Evolutionary conservation across 1,284 basidiomycete species (phyloP), one percentile per base, ranked within the genome.

Genomic region (Apiotrichum mycotoxinovorans): DNA sequence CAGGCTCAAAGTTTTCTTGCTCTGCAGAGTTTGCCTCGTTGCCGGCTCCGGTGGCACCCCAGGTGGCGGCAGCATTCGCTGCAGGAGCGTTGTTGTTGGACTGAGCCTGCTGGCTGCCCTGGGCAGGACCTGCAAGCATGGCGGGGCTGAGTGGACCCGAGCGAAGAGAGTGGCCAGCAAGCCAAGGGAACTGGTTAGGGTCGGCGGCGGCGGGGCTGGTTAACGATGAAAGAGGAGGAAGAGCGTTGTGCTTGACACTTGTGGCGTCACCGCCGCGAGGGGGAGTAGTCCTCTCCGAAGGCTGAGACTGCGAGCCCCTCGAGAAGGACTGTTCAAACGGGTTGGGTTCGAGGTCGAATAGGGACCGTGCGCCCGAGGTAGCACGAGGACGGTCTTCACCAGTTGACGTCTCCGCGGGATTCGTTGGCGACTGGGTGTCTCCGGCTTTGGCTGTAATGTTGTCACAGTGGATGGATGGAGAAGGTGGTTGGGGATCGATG

Each of bases 291-390:
- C 74, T 68, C 53, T 79, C 74, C 53, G 75, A 70, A 78, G 74
- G 83, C 72, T 69, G 68, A 50, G 69, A 68, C 72, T 69, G 68
- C 51, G 69, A 68, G 66, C 83, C 81, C 67, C 81, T 77, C 38
- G 85, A 85, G 76, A 97, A 98, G 51, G 90, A 94, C 77, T 92
- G 89, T 73, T 98, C 94, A 71, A 97, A 98, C 0, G 94, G 94
- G 73, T 98, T 98, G 17, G 90, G 91, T 74, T 98, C 94, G 58
- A 91, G 84, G 52, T 76, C 76, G 53, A 79, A 75, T 59, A 74
- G 71, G 15, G 73, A 74, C 53, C 66, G 60, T 15, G 64, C 52
- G 25, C 47, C 44, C 11, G 56, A 56, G 27, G 48, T 50, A 4
- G 41, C 48, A 26, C 49, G 42, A 23, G 54, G 54, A 18, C 43